Evolutionary conservation across 768 basidiomycete genomes (phyloP).

Genomic region (Leucocoprinus birnbaumii): DNA sequence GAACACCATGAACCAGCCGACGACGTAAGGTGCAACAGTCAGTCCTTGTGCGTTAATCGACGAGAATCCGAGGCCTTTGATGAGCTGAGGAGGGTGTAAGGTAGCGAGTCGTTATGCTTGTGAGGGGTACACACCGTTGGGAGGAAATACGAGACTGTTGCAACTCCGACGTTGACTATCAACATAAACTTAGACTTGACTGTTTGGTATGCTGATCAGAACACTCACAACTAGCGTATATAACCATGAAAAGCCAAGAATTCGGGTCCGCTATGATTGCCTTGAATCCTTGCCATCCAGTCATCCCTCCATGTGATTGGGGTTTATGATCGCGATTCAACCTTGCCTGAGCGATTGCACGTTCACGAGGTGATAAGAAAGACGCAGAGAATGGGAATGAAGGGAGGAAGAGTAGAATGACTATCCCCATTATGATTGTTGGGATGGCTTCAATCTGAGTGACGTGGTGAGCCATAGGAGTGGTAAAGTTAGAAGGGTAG

Average conservation of each 20-base stretch:
- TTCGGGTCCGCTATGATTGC: conserved; percentile 46
- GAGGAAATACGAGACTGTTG: conserved; percentile 54
- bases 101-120: background rate
- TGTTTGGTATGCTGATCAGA: background rate
- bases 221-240: conserved; percentile 50
- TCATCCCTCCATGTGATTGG: conserved; percentile 56
- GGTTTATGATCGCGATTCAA: conserved; percentile 54
- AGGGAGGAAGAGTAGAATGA: conserved; percentile 48
- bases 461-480: background rate
- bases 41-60: conserved; percentile 56
- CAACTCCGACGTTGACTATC: conserved; percentile 53
- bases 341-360: conserved; percentile 56
- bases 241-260: conserved; percentile 49
- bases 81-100: conserved; percentile 32
- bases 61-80: conserved; percentile 53
- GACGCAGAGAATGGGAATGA: conserved; percentile 53
- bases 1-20: conserved; percentile 55
- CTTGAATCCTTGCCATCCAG: conserved; percentile 53
- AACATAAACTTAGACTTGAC: background rate
- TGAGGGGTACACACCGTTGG: conserved; percentile 37
- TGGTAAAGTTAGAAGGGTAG: background rate
- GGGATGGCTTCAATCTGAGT: conserved; percentile 56
- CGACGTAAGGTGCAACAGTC: conserved; percentile 54
- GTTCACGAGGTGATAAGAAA: conserved; percentile 49
- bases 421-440: conserved; percentile 47